Evolutionary conservation across 2,329 filamentous ascomycete species (phyloP).

Genomic region (Colletotrichum lindemuthianum): DNA sequence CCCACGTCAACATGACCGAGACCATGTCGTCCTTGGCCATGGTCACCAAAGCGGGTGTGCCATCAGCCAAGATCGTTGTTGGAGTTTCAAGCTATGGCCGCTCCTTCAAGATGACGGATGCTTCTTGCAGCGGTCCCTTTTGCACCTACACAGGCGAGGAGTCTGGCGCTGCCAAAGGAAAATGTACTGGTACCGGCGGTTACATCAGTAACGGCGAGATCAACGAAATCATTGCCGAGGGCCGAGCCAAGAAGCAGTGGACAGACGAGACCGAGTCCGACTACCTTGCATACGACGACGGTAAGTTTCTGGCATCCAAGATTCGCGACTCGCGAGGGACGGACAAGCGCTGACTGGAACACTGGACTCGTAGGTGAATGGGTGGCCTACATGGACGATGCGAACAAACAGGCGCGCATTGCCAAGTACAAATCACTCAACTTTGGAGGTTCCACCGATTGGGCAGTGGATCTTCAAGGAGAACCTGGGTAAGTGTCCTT

Average conservation of each 20-base stretch:
- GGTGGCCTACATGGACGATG: constrained; percentile 46
- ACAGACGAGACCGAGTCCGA: constrained; percentile 3
- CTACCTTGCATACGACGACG: constrained; percentile 42
- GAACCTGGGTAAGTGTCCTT: no score
- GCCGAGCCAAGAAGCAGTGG: background rate
- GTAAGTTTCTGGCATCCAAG: no score
- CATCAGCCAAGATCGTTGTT: constrained; percentile 43
- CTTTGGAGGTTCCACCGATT: constrained; percentile 45
- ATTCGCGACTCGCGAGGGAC: no score
- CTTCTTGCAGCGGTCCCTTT: constrained; percentile 43
- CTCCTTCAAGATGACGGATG: constrained; percentile 45
- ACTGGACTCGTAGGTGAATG: no score
- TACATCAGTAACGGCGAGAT: constrained; percentile 48
- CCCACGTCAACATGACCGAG: constrained; percentile 52
- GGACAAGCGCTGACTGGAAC: no score
- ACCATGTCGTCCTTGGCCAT: constrained; percentile 46
- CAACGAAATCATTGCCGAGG: constrained; percentile 30
- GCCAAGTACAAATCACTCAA: constrained; percentile 39
- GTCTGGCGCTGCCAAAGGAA: constrained; percentile 40
- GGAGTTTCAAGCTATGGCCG: constrained; percentile 46
- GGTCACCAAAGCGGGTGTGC: constrained; percentile 48
- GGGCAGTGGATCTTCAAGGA: constrained; percentile 45
- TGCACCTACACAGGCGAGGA: no score
- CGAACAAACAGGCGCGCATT: constrained; percentile 39
- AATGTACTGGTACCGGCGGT: constrained; percentile 43